Base-by-base conservation (phyloP, 2,329 filamentous ascomycete genomes). In the Colletotrichum sp. region DNA sequence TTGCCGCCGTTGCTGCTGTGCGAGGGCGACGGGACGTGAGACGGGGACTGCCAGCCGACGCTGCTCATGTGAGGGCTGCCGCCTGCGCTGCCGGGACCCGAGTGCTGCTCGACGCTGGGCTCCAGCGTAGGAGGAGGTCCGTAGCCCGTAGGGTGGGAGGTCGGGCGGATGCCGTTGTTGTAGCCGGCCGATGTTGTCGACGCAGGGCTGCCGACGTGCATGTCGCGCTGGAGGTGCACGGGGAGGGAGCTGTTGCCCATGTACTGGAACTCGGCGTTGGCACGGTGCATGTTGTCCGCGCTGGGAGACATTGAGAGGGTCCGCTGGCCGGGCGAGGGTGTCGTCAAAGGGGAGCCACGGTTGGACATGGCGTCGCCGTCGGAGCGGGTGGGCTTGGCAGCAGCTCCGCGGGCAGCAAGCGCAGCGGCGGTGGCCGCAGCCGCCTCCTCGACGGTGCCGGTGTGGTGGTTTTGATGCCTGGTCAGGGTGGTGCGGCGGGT, bases 401-500 rank as follows among this genome's bases (percentile, higher is more conserved):
- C 81, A 21, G 82, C 81, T 69, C 85, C 87, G 55, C 87, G 85
- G 24, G 87, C 87, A 3, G 96, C 95, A 79, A 98, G 89, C 68
- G 95, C 96, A 57, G 96, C 96, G 39, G 95, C 96, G 1, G 96
- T 98, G 6, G 96, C 95, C 5, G 93, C 95, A 3, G 96, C 96
- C 10, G 96, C 95, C 84, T 99, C 96, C 84, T 98, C 96, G 18
- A 98, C 95, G 0, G 96, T 98, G 57, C 96, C 97, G 24, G 95
- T 98, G 84, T 99, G 97, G 81, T 98, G 95, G 80, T 98, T 98
- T 86, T 98, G 96, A 83, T 99, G 97, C 67, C 97, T 93, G 3
- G 96, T 99, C 77, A 99, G 89, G 4, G 97, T 99, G 1, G 97
- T 99, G 78, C 96, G 94, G 73, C 97, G 93, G 12, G 97, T 99